These are phyloP conservation scores for Triticum timopheevii DNA, from an alignment of 176 grass and related monocot species.

Conservation along the genomic window DNA sequence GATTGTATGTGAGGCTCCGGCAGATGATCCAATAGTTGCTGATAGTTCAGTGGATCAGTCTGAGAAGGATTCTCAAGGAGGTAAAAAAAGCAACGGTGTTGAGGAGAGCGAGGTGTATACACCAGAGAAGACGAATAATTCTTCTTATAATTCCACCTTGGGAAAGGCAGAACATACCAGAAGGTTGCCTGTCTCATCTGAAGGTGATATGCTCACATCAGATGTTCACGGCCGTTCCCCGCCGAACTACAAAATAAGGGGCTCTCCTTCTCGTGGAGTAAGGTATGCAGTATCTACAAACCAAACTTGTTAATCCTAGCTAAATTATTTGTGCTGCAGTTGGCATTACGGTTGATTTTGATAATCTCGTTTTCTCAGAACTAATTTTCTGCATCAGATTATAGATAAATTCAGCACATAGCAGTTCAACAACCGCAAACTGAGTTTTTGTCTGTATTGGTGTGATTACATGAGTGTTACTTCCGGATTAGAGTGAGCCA, in stretches of 20 bases:
- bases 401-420: background rate
- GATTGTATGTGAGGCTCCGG: conserved; percentile 65
- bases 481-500: too few species aligned
- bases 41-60: conserved; percentile 51
- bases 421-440: too few species aligned
- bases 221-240: conserved; percentile 31
- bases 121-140: conserved; percentile 47
- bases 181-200: conserved; percentile 38
- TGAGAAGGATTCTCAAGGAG: conserved; percentile 65
- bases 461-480: too few species aligned
- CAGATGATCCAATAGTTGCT: conserved; percentile 56
- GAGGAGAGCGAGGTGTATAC: conserved; percentile 36
- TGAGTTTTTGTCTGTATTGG: too few species aligned
- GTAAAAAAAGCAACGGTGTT: conserved; percentile 29
- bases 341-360: background rate
- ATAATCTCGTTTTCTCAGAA: background rate
- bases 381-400: background rate
- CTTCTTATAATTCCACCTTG: conserved; percentile 27
- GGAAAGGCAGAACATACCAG: conserved; percentile 45
- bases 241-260: conserved; percentile 56
- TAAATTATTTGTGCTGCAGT: conserved; percentile 20
- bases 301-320: background rate
- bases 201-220: conserved; percentile 36
- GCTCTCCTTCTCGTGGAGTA: conserved; percentile 54
- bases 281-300: conserved; percentile 52